These are phyloP conservation scores for Irpex sp. DNA, from an alignment of 1,284 basidiomycete species.

Conservation along the genomic window DNA sequence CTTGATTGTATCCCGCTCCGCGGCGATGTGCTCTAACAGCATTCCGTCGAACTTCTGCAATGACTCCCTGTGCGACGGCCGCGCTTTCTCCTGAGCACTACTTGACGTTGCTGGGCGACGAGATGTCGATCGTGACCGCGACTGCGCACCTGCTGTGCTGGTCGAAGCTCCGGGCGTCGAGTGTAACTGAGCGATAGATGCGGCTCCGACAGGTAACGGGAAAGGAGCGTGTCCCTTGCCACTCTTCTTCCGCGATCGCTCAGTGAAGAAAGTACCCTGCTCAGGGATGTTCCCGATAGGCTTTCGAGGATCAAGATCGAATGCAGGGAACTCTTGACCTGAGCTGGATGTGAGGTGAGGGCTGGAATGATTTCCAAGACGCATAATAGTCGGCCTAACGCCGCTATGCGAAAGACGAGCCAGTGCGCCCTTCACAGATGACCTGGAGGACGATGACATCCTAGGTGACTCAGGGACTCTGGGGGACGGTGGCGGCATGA, in stretches of 20 bases:
- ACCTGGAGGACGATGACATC: slow-evolving; percentile 22
- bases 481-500: background rate
- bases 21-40: slow-evolving; percentile 68
- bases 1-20: slow-evolving; percentile 66
- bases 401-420: background rate
- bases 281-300: slow-evolving; percentile 26
- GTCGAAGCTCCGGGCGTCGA: background rate
- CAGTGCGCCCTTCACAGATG: slow-evolving; percentile 10
- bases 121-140: background rate
- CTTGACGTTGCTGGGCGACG: slow-evolving; percentile 3
- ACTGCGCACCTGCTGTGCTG: background rate
- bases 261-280: slow-evolving; percentile 10
- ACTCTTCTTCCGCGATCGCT: slow-evolving; percentile 6
- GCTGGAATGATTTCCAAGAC: slow-evolving; percentile 34
- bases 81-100: slow-evolving; percentile 10
- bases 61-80: slow-evolving; percentile 42
- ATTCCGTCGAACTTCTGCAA: slow-evolving; percentile 64
- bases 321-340: slow-evolving; percentile 17
- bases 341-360: slow-evolving; percentile 28
- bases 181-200: background rate
- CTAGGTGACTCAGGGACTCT: slow-evolving; percentile 20
- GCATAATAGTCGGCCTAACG: slow-evolving; percentile 29
- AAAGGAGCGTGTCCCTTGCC: slow-evolving; percentile 2
- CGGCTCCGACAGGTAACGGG: slow-evolving; percentile 8
- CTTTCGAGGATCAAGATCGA: slow-evolving; percentile 19